Conservation (phyloP, 2,329 filamentous ascomycete species). For the Aspergillus fructus region DNA sequence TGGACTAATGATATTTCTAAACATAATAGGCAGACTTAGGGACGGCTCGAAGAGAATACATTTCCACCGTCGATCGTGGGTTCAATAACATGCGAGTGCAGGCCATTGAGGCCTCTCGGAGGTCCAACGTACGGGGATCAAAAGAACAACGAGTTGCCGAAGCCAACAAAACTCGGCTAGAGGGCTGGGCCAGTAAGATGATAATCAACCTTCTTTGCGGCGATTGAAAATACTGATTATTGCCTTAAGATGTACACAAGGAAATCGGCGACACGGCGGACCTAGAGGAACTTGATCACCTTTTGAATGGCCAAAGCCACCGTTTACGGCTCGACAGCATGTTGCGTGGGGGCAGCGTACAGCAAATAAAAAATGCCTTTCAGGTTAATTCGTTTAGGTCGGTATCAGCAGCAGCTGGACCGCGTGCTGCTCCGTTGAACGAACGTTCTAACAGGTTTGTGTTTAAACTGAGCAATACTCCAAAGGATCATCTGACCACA, state of each 20-base stretch:
- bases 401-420: neutral
- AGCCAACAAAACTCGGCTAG: constrained; percentile 25
- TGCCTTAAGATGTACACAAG: constrained; percentile 29
- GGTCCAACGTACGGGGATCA: constrained; percentile 32
- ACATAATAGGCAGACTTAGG: constrained; percentile 38
- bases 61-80: constrained; percentile 33
- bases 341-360: constrained; percentile 14
- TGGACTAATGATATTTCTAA: constrained; percentile 1
- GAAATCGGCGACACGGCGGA: constrained; percentile 30
- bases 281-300: constrained; percentile 29
- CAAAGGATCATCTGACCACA: neutral
- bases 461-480: neutral
- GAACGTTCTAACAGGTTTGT: neutral
- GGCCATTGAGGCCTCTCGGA: constrained; percentile 29
- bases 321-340: constrained; percentile 28
- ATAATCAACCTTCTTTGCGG: neutral
- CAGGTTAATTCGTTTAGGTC: neutral
- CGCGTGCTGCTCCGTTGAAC: neutral
- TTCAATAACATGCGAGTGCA: constrained; percentile 15
- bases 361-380: neutral
- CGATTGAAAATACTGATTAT: constrained; percentile 8
- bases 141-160: constrained; percentile 26
- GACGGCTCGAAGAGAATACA: constrained; percentile 33
- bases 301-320: constrained; percentile 42
- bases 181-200: constrained; percentile 35